Evolutionary conservation across 2,329 filamentous ascomycete species (phyloP), one percentile per base, ranked within the genome.

Genomic region (Phaeophleospora eucalypticola): DNA sequence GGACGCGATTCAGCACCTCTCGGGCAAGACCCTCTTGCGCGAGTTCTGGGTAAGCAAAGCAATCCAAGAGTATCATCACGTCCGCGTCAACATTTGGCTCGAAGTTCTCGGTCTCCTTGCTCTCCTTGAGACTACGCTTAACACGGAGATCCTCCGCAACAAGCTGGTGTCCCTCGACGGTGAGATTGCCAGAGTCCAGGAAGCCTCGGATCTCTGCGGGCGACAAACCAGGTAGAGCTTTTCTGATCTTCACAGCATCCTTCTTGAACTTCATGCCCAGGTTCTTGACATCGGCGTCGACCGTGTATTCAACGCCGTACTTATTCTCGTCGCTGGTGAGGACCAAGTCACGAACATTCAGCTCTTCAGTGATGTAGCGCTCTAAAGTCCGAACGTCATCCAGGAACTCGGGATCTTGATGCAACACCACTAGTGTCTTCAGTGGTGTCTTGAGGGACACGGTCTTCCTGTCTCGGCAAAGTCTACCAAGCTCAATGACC

Each of bases 211-310:
- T 89, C 57, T 95, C 80, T 9, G 87, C 82, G 57, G 84, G 90
- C 16, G 79, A 86, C 40, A 98, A 74, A 33, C 72, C 76, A 4
- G 90, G 90, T 37, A 98, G 73, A 2, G 87, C 89, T 71, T 91
- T 94, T 76, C 94, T 94, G 58, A 97, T 89, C 65, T 86, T 88
- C 56, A 83, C 82, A 56, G 89, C 87, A 62, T 96, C 90, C 71
- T 95, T 96, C 78, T 95, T 95, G 58, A 97, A 79, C 74, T 97
- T 97, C 80, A 95, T 95, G 56, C 93, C 93, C 14, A 98, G 78
- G 2, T 87, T 86, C 12, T 93, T 89, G 86, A 93, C 96, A 68
- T 98, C 93, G 6, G 89, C 90, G 33, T 80, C 82, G 14, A 91
- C 88, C 52, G 86, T 89, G 71, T 96, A 95, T 64, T 93, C 84